A percentile compares a stretch with the other conserved stretches of the same genome.
Conservation (phyloP, 352 stramenopile genomes). For the Globisporangium heterothallicum region DNA sequence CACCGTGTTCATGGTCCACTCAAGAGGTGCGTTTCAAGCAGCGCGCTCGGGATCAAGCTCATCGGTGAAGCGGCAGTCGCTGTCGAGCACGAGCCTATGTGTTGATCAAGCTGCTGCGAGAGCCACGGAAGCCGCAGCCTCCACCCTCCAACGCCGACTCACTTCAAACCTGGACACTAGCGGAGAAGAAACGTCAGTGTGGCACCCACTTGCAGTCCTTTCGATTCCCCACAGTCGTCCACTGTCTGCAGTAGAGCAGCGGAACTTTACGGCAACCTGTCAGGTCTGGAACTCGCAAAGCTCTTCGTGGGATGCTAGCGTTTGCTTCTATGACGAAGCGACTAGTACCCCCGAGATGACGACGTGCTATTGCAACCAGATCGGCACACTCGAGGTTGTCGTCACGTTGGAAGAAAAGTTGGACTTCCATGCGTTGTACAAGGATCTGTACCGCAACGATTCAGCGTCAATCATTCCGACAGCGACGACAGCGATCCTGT, state of each 20-base stretch:
- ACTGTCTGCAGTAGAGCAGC: conserved; percentile 38
- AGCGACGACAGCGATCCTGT: conserved; percentile 30
- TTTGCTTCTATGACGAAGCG: conserved; percentile 58
- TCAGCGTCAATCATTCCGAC: conserved; percentile 39
- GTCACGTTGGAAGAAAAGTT: conserved; percentile 59
- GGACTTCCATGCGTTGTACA: conserved; percentile 49
- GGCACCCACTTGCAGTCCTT: conserved; percentile 37
- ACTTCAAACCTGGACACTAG: background rate
- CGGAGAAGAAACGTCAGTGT: conserved; percentile 12
- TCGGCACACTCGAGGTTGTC: conserved; percentile 47
- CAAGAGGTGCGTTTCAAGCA: conserved; percentile 21
- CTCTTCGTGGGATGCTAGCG: conserved; percentile 32
- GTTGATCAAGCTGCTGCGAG: conserved; percentile 24
- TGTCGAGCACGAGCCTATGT: conserved; percentile 33
- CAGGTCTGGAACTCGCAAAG: conserved; percentile 38
- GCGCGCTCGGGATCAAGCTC: conserved; percentile 9
- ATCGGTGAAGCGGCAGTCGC: conserved; percentile 22
- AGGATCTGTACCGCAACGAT: conserved; percentile 61
- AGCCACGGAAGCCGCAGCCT: background rate
- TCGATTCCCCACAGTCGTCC: conserved; percentile 41
- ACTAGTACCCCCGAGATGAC: conserved; percentile 32
- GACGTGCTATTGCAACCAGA: conserved; percentile 49
- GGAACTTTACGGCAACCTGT: conserved; percentile 60
- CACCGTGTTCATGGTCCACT: conserved; percentile 44
- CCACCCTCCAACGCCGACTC: conserved; percentile 5